Conservation (phyloP, 208 protist species). For the Wallacemonas sp. region DNA sequence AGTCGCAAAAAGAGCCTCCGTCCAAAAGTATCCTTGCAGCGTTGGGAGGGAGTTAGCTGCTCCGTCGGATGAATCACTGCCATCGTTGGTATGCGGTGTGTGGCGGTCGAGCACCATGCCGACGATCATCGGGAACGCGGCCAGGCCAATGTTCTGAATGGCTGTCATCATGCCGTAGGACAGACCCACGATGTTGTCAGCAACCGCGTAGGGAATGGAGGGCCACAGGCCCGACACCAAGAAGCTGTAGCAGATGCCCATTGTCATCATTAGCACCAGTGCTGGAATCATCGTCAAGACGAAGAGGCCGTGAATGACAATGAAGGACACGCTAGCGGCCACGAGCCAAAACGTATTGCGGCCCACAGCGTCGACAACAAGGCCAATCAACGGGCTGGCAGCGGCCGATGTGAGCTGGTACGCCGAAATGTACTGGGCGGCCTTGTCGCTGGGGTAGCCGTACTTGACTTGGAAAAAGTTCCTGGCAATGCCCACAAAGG, state of each 20-base stretch:
- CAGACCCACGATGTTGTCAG: constrained; percentile 68
- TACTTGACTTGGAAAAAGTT: constrained; percentile 91
- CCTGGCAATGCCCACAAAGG: constrained; percentile 81
- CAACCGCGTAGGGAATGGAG: constrained; percentile 75
- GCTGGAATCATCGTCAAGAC: constrained; percentile 72
- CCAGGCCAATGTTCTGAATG: constrained; percentile 88
- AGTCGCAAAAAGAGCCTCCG: constrained; percentile 57
- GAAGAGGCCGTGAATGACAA: constrained; percentile 75
- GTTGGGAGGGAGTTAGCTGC: constrained; percentile 30
- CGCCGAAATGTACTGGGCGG: constrained; percentile 75
- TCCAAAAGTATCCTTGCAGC: constrained; percentile 63
- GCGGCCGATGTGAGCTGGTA: constrained; percentile 87
- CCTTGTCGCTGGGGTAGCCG: constrained; percentile 48
- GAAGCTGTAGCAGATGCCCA: constrained; percentile 88
- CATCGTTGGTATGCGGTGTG: constrained; percentile 2
- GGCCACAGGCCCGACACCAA: constrained; percentile 90
- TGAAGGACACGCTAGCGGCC: constrained; percentile 46
- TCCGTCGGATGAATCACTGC: neutral
- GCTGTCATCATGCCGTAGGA: constrained; percentile 93
- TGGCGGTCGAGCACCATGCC: constrained; percentile 71
- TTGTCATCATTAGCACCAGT: constrained; percentile 64
- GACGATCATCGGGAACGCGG: constrained; percentile 65
- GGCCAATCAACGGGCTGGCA: constrained; percentile 77
- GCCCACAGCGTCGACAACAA: constrained; percentile 84
- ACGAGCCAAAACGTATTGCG: constrained; percentile 79